phyloP scores from a whole-genome alignment of 768 basidiomycete species.

The Ephemerocybe angulata region DNA sequence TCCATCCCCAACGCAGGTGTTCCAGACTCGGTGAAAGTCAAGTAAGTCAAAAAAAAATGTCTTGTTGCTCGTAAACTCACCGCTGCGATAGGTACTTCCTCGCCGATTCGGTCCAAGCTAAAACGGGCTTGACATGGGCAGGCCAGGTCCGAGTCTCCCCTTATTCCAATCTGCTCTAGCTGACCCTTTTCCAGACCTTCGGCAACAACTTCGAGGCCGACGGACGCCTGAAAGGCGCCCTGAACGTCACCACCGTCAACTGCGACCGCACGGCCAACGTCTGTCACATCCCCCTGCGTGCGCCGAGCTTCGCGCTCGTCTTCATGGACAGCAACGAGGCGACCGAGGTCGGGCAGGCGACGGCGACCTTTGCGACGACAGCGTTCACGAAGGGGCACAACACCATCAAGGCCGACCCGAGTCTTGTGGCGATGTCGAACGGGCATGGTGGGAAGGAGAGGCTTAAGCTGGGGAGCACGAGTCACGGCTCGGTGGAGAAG shows the following conservation, averaged over 20 bases:
- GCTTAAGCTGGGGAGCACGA: slow-evolving; percentile 35
- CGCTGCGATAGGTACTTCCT: slow-evolving; percentile 44
- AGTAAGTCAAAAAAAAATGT: slow-evolving; percentile 56
- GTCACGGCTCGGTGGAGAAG: slow-evolving; percentile 21
- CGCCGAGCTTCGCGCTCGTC: slow-evolving; percentile 73
- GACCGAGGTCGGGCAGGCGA: slow-evolving; percentile 20
- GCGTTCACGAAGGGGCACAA: slow-evolving; percentile 37
- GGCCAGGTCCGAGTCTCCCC: slow-evolving; percentile 53
- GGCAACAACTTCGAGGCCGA: slow-evolving; percentile 62
- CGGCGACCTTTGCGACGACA: slow-evolving; percentile 48
- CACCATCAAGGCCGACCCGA: slow-evolving; percentile 51
- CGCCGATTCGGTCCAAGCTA: slow-evolving; percentile 54
- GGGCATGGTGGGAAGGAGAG: slow-evolving; percentile 34
- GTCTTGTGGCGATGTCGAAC: slow-evolving; percentile 61
- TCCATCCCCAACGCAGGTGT: slow-evolving; percentile 44
- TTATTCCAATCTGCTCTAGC: too few relatives aligned
- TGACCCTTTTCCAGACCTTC: too few relatives aligned
- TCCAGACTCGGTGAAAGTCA: slow-evolving; percentile 46
- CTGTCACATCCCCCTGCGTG: slow-evolving; percentile 60
- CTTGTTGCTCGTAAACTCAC: slow-evolving; percentile 33
- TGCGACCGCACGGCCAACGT: slow-evolving; percentile 53
- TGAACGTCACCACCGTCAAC: slow-evolving; percentile 51
- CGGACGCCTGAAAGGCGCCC: slow-evolving; percentile 56
- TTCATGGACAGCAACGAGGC: slow-evolving; percentile 31
- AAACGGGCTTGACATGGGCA: slow-evolving; percentile 72